These are phyloP conservation scores for Sporothrix sp. DNA, from an alignment of 2,329 filamentous ascomycete species.

Conservation along the genomic window DNA sequence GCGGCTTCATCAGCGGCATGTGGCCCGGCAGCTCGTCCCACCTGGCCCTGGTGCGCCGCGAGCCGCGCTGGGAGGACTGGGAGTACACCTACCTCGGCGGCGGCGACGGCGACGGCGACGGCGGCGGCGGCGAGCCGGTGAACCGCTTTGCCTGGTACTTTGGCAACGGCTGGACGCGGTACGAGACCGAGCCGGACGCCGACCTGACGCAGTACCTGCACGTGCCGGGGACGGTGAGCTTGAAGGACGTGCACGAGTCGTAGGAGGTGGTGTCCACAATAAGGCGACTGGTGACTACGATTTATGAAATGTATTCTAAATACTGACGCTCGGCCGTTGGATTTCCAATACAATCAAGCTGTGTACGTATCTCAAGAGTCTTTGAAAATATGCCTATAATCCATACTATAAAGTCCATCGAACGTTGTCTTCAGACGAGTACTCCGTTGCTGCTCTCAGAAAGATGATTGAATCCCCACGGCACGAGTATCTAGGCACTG, in stretches of 20 bases:
- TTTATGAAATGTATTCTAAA: too few species aligned
- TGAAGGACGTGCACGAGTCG: constrained; percentile 54
- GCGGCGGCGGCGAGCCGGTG: neutral
- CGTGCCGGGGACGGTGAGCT: constrained; percentile 44
- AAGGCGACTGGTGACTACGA: too few species aligned
- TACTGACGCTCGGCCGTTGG: too few species aligned
- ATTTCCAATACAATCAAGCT: too few species aligned
- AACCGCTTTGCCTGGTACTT: constrained; percentile 35
- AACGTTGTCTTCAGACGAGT: too few species aligned
- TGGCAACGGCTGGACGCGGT: constrained; percentile 33
- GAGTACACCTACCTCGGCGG: constrained; percentile 33
- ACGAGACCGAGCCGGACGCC: constrained; percentile 29
- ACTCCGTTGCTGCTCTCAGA: too few species aligned
- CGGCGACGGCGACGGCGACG: constrained; percentile 41
- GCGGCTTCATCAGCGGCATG: constrained; percentile 21
- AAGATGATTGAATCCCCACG: too few species aligned
- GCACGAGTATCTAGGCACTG: too few species aligned
- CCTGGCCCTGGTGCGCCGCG: constrained; percentile 20
- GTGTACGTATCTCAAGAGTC: too few species aligned
- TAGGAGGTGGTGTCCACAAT: constrained; percentile 33
- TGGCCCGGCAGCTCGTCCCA: constrained; percentile 22
- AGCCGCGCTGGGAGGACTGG: constrained; percentile 28
- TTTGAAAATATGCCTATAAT: too few species aligned
- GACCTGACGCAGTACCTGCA: constrained; percentile 35
- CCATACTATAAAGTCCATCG: too few species aligned